Evolutionary conservation across 2,329 filamentous ascomycete genomes (phyloP), one percentile per base, ranked within the genome.

Genomic region (Venturia carpophila): DNA sequence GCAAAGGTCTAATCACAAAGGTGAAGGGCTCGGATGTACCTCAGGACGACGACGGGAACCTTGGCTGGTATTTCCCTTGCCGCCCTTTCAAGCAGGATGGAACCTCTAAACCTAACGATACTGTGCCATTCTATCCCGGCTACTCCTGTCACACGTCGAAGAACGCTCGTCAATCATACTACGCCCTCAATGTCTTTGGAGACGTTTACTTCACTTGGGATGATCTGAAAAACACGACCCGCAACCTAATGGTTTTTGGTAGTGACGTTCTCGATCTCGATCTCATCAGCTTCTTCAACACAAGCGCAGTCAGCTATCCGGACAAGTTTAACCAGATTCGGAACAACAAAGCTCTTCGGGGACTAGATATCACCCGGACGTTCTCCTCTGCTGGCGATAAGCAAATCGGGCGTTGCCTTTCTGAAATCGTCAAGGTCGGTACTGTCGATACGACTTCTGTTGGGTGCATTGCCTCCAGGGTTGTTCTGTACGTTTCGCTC

Each of bases 11-110:
- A 65, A 96, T 99, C 73, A 96, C 85, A 0, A 76, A 82, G 9
- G 84, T 88, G 0, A 73, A 82, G 1, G 80, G 80, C 65, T 95
- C 92, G 0, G 88, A 91, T 70, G 86, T 99, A 10, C 91, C 92
- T 1, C 89, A 88, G 6, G 87, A 96, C 73, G 77, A 75, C 34
- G 78, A 87, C 63, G 86, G 84, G 7, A 87, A 96, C 66, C 78
- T 99, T 67, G 94, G 88, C 1, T 99, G 94, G 93, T 99, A 99
- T 75, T 97, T 97, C 74, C 94, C 94, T 2, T 99, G 94, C 80
- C 87, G 83, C 5, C 82, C 89, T 1, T 95, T 92, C 81, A 95
- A 95, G 69, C 94, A 97, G 77, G 94, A 99, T 73, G 94, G 94
- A 30, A 96, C 92, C 1, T 85, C 83, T 30, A 77, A 84, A 67